A percentile compares a stretch with the other conserved stretches of the same genome.
phyloP scores from a whole-genome alignment of 176 grass and related monocot species.

The Raddia distichophylla region DNA sequence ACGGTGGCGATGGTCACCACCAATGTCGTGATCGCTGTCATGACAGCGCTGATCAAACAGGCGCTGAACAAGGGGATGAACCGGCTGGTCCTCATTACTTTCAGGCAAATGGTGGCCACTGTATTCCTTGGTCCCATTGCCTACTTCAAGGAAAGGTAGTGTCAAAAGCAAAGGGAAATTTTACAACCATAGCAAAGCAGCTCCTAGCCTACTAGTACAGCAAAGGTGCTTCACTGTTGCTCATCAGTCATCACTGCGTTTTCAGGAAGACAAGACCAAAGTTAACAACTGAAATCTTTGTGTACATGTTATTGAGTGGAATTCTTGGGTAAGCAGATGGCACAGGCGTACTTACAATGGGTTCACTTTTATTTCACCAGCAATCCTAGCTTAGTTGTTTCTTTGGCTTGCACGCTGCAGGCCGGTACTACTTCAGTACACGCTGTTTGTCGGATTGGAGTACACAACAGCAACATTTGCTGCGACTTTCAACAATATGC shows the following conservation, averaged over 20 bases:
- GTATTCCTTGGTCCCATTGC: constrained; percentile 61
- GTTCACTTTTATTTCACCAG: neutral
- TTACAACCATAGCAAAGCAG: neutral
- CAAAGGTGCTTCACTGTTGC: neutral
- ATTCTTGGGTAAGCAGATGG: constrained; percentile 48
- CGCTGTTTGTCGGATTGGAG: constrained; percentile 72
- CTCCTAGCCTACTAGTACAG: neutral
- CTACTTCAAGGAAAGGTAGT: constrained; percentile 71
- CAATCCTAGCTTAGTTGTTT: neutral
- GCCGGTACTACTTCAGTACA: constrained; percentile 81
- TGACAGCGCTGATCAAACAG: constrained; percentile 62
- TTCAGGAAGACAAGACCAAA: constrained; percentile 63
- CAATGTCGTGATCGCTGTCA: constrained; percentile 50
- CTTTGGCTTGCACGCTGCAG: constrained; percentile 37
- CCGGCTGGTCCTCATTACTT: constrained; percentile 65
- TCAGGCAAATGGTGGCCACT: constrained; percentile 56
- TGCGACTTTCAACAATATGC: constrained; percentile 79
- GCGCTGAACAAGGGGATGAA: constrained; percentile 61
- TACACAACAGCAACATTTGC: constrained; percentile 87
- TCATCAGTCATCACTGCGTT: neutral
- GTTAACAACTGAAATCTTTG: constrained; percentile 54
- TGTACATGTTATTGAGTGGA: constrained; percentile 60
- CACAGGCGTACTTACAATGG: neutral
- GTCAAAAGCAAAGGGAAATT: neutral
- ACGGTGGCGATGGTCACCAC: constrained; percentile 48